phyloP scores from a whole-genome alignment of 2,329 filamentous ascomycete species.

The Tolypocladium endophyticum region DNA sequence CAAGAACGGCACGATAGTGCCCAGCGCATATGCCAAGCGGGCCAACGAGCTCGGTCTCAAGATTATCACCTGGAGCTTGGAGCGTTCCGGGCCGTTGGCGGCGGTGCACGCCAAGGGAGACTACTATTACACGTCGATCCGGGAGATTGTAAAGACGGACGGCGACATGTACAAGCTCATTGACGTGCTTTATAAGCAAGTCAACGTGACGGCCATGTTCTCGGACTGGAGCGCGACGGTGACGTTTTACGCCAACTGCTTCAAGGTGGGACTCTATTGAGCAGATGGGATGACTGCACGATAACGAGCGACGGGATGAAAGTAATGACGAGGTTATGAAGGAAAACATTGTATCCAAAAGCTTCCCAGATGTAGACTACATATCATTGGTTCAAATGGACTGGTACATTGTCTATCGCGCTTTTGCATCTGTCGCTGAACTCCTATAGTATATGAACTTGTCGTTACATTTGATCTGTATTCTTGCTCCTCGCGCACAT shows the following conservation, averaged over 20 bases:
- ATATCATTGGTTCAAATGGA: background rate
- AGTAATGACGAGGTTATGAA: background rate
- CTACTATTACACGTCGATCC: constrained; percentile 47
- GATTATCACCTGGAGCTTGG: constrained; percentile 59
- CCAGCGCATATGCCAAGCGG: constrained; percentile 50
- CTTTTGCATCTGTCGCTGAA: too few relatives aligned
- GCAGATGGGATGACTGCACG: background rate
- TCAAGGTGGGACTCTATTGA: constrained; percentile 23
- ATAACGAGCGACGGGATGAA: background rate
- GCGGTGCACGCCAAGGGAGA: constrained; percentile 32
- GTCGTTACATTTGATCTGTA: too few relatives aligned
- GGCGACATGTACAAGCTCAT: constrained; percentile 58
- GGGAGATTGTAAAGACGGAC: constrained; percentile 46
- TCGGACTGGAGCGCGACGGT: constrained; percentile 60
- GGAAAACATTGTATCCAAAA: background rate
- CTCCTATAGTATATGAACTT: too few relatives aligned
- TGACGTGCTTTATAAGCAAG: constrained; percentile 50
- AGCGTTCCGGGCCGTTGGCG: constrained; percentile 51
- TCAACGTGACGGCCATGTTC: constrained; percentile 53
- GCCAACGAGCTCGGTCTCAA: constrained; percentile 52
- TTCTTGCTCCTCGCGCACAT: background rate
- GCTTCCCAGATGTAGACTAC: background rate
- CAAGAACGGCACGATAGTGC: constrained; percentile 43
- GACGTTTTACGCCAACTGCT: constrained; percentile 64
- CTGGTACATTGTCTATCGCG: too few relatives aligned